Conservation (phyloP, 1,284 basidiomycete species). For the Cutaneotrichosporon cutaneum region DNA sequence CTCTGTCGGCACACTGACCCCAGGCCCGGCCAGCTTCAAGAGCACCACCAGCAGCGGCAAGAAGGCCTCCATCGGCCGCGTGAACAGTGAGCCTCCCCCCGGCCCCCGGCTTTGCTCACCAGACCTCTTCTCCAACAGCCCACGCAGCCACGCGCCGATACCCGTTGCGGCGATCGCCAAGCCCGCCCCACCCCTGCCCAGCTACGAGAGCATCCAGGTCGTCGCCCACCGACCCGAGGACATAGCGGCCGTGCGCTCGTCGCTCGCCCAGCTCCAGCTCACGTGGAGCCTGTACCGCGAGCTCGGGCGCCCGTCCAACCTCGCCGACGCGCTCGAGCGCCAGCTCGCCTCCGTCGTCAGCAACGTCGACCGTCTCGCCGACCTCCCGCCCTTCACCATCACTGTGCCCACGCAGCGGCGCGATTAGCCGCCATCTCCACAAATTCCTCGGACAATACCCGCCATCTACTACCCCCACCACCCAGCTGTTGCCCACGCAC, state of each 20-base stretch:
- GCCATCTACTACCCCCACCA: background rate
- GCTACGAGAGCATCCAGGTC: conserved; percentile 15
- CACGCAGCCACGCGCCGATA: background rate
- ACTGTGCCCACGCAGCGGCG: conserved; percentile 7
- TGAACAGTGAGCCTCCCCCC: background rate
- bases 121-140: background rate
- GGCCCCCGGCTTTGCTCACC: too few species aligned
- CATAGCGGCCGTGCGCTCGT: conserved; percentile 9
- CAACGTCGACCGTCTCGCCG: conserved; percentile 6
- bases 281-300: conserved; percentile 14
- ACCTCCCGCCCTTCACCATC: conserved; percentile 11
- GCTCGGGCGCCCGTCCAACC: conserved; percentile 13
- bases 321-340: conserved; percentile 10
- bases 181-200: background rate
- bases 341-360: conserved; percentile 2
- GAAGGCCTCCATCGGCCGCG: background rate
- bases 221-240: conserved; percentile 10
- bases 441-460: background rate
- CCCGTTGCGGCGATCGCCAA: background rate
- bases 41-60: background rate
- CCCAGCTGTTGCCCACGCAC: background rate
- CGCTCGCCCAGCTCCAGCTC: conserved; percentile 12
- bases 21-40: background rate
- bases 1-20: too few species aligned
- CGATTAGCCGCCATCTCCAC: background rate